Conservation (phyloP, 441 rosid genomes). For the Gossypium trilobum region DNA sequence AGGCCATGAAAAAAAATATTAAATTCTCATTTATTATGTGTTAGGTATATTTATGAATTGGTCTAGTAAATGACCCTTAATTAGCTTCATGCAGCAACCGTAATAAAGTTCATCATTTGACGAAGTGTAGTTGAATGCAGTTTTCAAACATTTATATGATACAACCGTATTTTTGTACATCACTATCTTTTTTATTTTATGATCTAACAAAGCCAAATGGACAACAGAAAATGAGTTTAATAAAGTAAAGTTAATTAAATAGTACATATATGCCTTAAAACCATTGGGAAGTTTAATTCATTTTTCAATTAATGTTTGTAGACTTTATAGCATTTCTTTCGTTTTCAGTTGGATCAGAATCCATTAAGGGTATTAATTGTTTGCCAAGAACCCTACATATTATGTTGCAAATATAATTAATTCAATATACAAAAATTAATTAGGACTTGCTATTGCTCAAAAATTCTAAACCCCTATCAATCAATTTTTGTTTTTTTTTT, state of each 20-base stretch:
- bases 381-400: background rate
- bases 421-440: background rate
- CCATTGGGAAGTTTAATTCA: constrained; percentile 14
- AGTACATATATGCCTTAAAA: background rate
- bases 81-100: constrained; percentile 22
- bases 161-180: constrained; percentile 29
- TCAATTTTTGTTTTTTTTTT: too few relatives aligned
- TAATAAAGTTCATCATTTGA: constrained; percentile 26
- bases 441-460: background rate
- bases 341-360: constrained; percentile 1
- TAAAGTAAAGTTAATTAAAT: background rate
- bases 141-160: constrained; percentile 46
- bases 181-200: background rate
- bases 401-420: background rate
- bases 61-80: constrained; percentile 31
- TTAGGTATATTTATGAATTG: constrained; percentile 40
- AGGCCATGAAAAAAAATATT: constrained; percentile 21
- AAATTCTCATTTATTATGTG: constrained; percentile 29
- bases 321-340: constrained; percentile 1
- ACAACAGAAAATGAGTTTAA: background rate
- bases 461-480: background rate
- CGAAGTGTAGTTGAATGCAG: constrained; percentile 34
- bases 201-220: background rate
- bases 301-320: constrained; percentile 6
- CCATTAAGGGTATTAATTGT: background rate